Percentiles rank a stretch among this genome's conserved stretches.
These are phyloP conservation scores for Yarrowia deformans DNA, from an alignment of 805 yeast genomes.

Conservation along the genomic window DNA sequence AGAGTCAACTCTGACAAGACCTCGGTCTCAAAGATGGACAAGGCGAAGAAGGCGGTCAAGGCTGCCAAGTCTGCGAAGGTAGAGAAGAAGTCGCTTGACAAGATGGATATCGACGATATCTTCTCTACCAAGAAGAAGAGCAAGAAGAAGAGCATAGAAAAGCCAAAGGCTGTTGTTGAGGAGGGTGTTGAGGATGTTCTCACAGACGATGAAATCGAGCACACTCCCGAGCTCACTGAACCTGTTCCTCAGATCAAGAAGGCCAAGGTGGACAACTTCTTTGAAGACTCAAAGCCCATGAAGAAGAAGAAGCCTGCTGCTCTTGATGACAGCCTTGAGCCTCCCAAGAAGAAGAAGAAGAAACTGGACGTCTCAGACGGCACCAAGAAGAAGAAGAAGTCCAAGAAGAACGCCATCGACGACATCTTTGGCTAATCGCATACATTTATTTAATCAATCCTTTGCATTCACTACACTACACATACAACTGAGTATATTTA, in stretches of 20 bases:
- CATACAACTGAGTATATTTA: not conserved
- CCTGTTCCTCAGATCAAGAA: slow-evolving; percentile 3
- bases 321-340: slow-evolving; percentile 23
- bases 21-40: not conserved
- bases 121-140: slow-evolving; percentile 19
- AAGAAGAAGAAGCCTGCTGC: slow-evolving; percentile 39
- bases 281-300: slow-evolving; percentile 33
- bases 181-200: not conserved
- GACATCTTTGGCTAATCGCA: slow-evolving; percentile 67
- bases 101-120: slow-evolving; percentile 17
- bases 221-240: not conserved
- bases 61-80: not conserved
- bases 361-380: slow-evolving; percentile 6
- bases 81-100: not conserved
- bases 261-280: slow-evolving; percentile 29
- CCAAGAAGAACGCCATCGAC: slow-evolving; percentile 67
- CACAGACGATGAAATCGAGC: not conserved
- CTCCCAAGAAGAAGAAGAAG: slow-evolving; percentile 44
- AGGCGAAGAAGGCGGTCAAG: not conserved
- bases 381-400: slow-evolving; percentile 55
- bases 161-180: not conserved
- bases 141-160: slow-evolving; percentile 8
- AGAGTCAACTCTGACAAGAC: slow-evolving; percentile 21
- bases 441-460: not conserved
- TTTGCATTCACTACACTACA: not conserved